phyloP scores from a whole-genome alignment of 805 yeast genomes.

The Wickerhamomyces canadensis region DNA sequence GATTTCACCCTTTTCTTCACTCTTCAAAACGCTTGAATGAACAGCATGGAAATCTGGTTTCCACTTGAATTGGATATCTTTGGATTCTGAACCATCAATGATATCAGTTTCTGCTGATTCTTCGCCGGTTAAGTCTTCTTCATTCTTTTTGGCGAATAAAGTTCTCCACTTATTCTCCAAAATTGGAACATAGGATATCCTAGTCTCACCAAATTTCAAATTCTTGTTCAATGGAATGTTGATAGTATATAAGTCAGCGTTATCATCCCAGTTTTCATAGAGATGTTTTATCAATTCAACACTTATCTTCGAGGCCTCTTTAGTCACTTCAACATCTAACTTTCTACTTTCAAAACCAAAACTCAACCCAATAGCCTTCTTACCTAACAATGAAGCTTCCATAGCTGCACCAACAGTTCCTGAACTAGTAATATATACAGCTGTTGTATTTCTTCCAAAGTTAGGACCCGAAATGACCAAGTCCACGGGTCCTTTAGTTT shows the following conservation, averaged over 20 bases:
- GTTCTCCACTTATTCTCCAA: slow-evolving; percentile 77
- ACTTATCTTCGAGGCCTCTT: slow-evolving; percentile 63
- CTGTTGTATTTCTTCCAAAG: slow-evolving; percentile 88
- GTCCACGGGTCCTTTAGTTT: slow-evolving; percentile 57
- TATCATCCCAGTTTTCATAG: slow-evolving; percentile 48
- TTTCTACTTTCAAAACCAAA: slow-evolving; percentile 65
- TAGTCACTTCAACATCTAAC: slow-evolving; percentile 45
- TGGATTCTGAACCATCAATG: slow-evolving; percentile 39
- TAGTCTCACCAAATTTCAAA: slow-evolving; percentile 50
- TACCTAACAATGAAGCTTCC: slow-evolving; percentile 76
- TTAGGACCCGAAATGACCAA: slow-evolving; percentile 93
- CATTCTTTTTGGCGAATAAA: slow-evolving; percentile 37
- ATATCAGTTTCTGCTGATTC: slow-evolving; percentile 32
- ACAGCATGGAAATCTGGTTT: slow-evolving; percentile 72
- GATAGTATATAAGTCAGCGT: slow-evolving; percentile 71
- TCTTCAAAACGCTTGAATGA: slow-evolving; percentile 43
- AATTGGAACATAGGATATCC: slow-evolving; percentile 70
- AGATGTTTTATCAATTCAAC: slow-evolving; percentile 59
- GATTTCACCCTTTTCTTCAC: slow-evolving; percentile 25
- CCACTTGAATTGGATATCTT: slow-evolving; percentile 64
- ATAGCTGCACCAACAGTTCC: slow-evolving; percentile 97
- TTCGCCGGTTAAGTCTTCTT: slow-evolving; percentile 14
- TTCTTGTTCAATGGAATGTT: slow-evolving; percentile 71
- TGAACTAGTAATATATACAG: slow-evolving; percentile 81
- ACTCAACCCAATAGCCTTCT: slow-evolving; percentile 71